These are phyloP conservation scores for Anisogramma anomala DNA, from an alignment of 2,329 filamentous ascomycete species.

Conservation along the genomic window DNA sequence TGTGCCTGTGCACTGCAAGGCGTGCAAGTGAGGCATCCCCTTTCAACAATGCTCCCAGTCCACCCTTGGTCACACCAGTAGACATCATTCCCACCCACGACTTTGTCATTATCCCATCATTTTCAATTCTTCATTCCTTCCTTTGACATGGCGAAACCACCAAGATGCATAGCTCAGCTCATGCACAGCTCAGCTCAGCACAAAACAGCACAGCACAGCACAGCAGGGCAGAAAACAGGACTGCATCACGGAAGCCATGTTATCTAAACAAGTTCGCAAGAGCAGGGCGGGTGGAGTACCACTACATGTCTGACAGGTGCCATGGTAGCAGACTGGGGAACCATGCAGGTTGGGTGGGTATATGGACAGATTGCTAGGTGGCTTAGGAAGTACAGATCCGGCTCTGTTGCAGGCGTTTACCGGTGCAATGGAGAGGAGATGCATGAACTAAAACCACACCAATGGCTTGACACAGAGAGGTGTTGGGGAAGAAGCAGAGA, in stretches of 20 bases:
- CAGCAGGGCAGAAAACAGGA: background rate
- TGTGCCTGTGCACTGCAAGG: background rate
- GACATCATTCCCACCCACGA: no score
- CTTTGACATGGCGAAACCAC: no score
- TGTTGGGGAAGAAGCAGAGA: background rate
- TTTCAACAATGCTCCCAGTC: background rate
- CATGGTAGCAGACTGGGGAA: no score
- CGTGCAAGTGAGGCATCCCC: background rate
- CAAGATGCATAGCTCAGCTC: no score
- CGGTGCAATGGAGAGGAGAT: no score
- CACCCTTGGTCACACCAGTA: no score
- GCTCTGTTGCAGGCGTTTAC: background rate
- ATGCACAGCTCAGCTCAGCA: background rate
- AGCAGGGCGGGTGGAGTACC: background rate
- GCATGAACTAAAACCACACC: no score
- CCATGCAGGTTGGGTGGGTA: background rate
- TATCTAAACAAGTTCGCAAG: background rate
- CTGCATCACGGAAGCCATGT: conserved; percentile 1
- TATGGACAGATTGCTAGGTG: conserved; percentile 1
- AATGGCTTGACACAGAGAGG: no score
- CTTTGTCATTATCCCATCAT: no score
- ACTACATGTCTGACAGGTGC: no score
- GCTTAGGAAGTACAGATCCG: background rate
- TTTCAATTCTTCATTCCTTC: no score
- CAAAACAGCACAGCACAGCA: background rate